phyloP scores from a whole-genome alignment of 1,139 yeast species.

The Suhomyces bribrorum region DNA sequence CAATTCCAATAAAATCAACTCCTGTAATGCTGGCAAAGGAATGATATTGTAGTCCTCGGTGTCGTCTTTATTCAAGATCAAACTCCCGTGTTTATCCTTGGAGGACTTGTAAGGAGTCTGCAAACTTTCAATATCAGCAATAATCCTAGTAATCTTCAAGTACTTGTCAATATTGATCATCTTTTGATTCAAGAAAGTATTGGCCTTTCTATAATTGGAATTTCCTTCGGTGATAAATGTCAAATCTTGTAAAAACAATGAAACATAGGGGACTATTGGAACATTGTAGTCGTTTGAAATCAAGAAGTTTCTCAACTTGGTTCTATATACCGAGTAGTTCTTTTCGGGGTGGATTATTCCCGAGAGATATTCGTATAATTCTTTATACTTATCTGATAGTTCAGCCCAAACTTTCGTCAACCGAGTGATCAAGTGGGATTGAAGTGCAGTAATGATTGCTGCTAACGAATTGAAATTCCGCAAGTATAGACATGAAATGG shows the following conservation, averaged over 20 bases:
- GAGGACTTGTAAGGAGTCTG: slow-evolving; percentile 58
- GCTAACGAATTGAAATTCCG: slow-evolving; percentile 86
- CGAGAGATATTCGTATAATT: slow-evolving; percentile 64
- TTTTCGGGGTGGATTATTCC: slow-evolving; percentile 80
- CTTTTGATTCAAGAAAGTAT: slow-evolving; percentile 57
- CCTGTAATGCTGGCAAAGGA: slow-evolving; percentile 56
- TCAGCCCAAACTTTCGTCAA: slow-evolving; percentile 65
- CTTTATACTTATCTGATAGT: slow-evolving; percentile 64
- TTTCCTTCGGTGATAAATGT: slow-evolving; percentile 90
- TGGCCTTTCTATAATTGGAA: slow-evolving; percentile 63
- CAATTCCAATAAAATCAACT: slow-evolving; percentile 63
- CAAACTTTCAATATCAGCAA: slow-evolving; percentile 76
- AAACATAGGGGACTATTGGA: slow-evolving; percentile 85
- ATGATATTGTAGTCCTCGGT: slow-evolving; percentile 23
- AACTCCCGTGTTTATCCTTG: slow-evolving; percentile 25
- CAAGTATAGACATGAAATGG: slow-evolving; percentile 76
- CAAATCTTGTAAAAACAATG: slow-evolving; percentile 80
- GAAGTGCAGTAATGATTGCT: slow-evolving; percentile 83
- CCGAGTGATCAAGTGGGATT: slow-evolving; percentile 77
- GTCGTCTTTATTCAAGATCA: slow-evolving; percentile 18
- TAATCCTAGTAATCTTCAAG: slow-evolving; percentile 67
- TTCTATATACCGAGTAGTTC: slow-evolving; percentile 75
- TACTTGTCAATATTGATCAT: slow-evolving; percentile 83
- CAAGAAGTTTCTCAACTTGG: slow-evolving; percentile 60
- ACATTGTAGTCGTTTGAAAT: slow-evolving; percentile 52